Base-by-base conservation (phyloP, 176 grass and related monocot genomes). In the Avena eriantha region DNA sequence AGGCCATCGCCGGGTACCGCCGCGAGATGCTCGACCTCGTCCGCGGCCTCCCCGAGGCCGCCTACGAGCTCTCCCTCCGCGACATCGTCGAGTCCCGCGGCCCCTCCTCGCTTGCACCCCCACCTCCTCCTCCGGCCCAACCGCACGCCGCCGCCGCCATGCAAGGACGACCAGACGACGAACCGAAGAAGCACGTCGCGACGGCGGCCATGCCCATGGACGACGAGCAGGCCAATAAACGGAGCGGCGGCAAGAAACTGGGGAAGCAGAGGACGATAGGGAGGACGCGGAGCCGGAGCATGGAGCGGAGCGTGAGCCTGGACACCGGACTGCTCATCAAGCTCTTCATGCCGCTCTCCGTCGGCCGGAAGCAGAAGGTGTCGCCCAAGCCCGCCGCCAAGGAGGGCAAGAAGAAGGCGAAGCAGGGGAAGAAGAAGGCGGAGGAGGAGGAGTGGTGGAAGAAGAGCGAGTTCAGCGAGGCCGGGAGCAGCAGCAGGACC, bases 11-110 rank as follows among this genome's bases (percentile, higher is more conserved):
- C 3, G 79, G 85, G 16, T 95, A 94, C 84, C 87, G 92, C 59
- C 90, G 93, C 84, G 90, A 96, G 89, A 94, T 94, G 94, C 80
- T 94, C 26, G 93, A 98, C 46, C 84, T 94, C 70, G 94, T 94
- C 23, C 94, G 87, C 31, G 90, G 81, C 14, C 75, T 96, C 73
- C 94, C 97, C 0, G 94, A 96, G 85, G 60, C 76, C 19, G 85
- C 79, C 0, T 96, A 94, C 70, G 96, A 98, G 88, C 92, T 98
- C 73, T 89, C 96, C 8, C 90, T 98, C 76, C 93, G 91, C 54
- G 96, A 98, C 89, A 91, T 98, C 78, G 96, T 98, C 66, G 93
- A 95, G 76, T 19, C 65, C 67, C 80, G 73, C 57, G 13, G 11
- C 57, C 12, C 5, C 17, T 7, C n/a, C 9, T 11, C 70, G 7